Base-by-base conservation (phyloP, 2,329 filamentous ascomycete genomes). In the Penicillium sp. region DNA sequence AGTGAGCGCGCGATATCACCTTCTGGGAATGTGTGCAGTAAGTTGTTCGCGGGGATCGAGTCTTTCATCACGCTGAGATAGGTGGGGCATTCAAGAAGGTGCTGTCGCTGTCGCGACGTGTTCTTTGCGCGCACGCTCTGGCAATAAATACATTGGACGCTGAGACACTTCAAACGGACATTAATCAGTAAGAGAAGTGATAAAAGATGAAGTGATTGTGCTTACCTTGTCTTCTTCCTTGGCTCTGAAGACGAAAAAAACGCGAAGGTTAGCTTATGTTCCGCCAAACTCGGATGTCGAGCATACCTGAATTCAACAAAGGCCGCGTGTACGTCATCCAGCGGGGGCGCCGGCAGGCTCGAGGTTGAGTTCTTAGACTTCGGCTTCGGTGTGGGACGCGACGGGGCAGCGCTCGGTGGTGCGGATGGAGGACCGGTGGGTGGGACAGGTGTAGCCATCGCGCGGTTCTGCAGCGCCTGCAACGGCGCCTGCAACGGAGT, bases 1-100 rank as follows among this genome's bases (percentile, higher is more conserved):
- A 79, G 63, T 9, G 76, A 79, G 16, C 77, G 77, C 21, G 77
- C 77, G 48, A 79, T 68, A 65, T 81, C 77, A 44, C 76, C 76
- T 62, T 79, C 77, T 29, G 78, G 78, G 61, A 80, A 81, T 39
- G 77, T 77, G 63, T 80, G 77, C 31, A 80, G 73, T 43, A 81
- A 70, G 56, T 79, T 79, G 58, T 81, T 80, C 48, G 79, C 78
- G 29, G 78, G 78, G 42, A 80, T 80, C 1, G 77, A 77, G 54
- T 81, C 78, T 60, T 80, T 80, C 77, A 81, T 80, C 36, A 79
- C 78, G 61, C 77, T 79, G 18, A 79, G 74, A 56, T 81, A 81
- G 48, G 77, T 79, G 5, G 75, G 71, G 47, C 77, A 79, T 64
- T 79, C 77, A n/a, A 79, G 67, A 22, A 79, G 67, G 63, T 79